Evolutionary conservation across 768 basidiomycete species (phyloP).

Genomic region (Lepiota venenata): DNA sequence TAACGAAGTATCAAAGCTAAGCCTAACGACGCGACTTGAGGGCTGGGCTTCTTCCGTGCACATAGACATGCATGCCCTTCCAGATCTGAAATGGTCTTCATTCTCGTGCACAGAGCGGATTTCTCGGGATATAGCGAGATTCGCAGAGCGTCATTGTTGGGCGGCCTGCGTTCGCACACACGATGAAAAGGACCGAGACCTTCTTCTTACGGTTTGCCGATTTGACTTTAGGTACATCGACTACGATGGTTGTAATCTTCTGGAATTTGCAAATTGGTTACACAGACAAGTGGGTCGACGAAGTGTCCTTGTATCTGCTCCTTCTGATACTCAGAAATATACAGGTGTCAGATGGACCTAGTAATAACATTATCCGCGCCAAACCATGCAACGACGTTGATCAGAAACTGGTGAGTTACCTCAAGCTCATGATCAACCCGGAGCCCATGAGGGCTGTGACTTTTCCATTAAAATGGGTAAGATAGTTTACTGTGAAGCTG

Average conservation of each 20-base stretch:
- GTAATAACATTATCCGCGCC: not conserved
- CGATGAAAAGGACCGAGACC: not conserved
- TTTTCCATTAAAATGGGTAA: not conserved
- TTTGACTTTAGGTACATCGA: constrained; percentile 1
- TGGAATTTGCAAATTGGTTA: not conserved
- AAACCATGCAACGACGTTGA: not conserved
- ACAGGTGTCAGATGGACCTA: not conserved
- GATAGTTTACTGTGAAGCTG: not conserved
- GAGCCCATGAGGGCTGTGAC: not conserved
- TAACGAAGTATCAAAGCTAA: too few relatives aligned
- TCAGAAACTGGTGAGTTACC: not conserved
- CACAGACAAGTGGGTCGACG: not conserved
- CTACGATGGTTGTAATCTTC: not conserved
- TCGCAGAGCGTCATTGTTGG: not conserved
- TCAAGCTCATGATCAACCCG: not conserved
- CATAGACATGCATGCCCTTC: not conserved
- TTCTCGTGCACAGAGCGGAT: too few relatives aligned
- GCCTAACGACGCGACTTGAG: too few relatives aligned
- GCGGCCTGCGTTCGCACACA: not conserved
- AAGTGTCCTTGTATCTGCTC: not conserved
- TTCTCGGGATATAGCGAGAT: not conserved
- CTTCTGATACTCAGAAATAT: too few relatives aligned
- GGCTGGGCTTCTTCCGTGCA: too few relatives aligned
- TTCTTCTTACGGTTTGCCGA: not conserved
- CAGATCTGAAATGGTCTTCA: not conserved